Conservation (phyloP, 306 rosid genomes). For the Prinsepia uniflora region DNA sequence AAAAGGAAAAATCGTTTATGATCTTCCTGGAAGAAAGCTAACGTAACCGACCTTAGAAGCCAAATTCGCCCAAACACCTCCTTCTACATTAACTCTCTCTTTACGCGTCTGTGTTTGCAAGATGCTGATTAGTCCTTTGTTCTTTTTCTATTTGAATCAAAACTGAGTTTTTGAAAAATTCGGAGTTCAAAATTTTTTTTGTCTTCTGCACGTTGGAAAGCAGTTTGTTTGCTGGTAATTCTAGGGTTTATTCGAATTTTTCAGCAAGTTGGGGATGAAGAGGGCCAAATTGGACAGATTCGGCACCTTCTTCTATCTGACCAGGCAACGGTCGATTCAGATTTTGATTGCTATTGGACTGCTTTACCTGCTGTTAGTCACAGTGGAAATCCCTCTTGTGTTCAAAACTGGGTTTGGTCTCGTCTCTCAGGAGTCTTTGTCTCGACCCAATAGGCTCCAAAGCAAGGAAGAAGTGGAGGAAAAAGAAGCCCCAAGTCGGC, state of each 20-base stretch:
- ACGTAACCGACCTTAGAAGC: slow-evolving; percentile 28
- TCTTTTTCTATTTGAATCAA: slow-evolving; percentile 4
- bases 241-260: not conserved
- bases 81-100: not conserved
- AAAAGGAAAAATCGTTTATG: not conserved
- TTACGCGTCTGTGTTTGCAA: slow-evolving; percentile 18
- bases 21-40: slow-evolving; percentile 19
- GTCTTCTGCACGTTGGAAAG: not conserved
- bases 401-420: slow-evolving; percentile 43
- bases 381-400: slow-evolving; percentile 71
- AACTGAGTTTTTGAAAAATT: slow-evolving; percentile 3
- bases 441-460: slow-evolving; percentile 35
- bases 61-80: not conserved
- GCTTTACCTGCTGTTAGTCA: slow-evolving; percentile 52
- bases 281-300: slow-evolving; percentile 47
- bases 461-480: slow-evolving; percentile 49
- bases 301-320: slow-evolving; percentile 40
- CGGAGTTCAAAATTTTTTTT: slow-evolving; percentile 2
- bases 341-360: slow-evolving; percentile 47
- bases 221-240: not conserved
- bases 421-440: slow-evolving; percentile 36
- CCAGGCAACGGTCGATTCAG: slow-evolving; percentile 67
- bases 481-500: slow-evolving; percentile 60
- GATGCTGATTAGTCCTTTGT: slow-evolving; percentile 18
- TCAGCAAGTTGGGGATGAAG: slow-evolving; percentile 42